Evolutionary conservation across 495 filamentous ascomycete genomes (phyloP).

Genomic region (Hypoxylon rickii): DNA sequence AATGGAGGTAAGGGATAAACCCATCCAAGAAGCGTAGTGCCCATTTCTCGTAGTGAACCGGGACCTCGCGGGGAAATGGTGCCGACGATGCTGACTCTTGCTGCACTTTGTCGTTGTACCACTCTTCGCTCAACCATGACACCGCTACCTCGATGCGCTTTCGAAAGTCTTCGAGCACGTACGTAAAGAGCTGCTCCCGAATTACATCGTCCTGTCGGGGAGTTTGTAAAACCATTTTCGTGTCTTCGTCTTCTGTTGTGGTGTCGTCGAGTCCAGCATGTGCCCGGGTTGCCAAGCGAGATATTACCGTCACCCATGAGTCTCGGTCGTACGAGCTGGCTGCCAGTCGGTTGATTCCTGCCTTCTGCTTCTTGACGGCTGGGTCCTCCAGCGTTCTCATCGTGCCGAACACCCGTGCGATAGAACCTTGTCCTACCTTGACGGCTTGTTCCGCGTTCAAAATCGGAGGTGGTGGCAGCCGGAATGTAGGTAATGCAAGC

Average conservation of each 20-base stretch:
- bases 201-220: constrained; percentile 65
- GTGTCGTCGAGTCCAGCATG: constrained; percentile 66
- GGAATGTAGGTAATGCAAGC: constrained; percentile 67
- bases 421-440: constrained; percentile 68
- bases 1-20: constrained; percentile 84
- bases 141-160: constrained; percentile 83
- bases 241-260: constrained; percentile 56
- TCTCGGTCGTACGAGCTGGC: constrained; percentile 86
- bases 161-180: constrained; percentile 89
- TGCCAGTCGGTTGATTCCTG: constrained; percentile 81
- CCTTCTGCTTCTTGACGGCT: constrained; percentile 56
- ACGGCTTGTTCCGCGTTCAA: constrained; percentile 68
- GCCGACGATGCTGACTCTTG: constrained; percentile 42
- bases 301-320: constrained; percentile 86
- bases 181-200: constrained; percentile 77
- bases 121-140: constrained; percentile 94
- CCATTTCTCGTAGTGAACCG: constrained; percentile 78
- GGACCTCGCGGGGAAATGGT: constrained; percentile 39
- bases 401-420: constrained; percentile 76
- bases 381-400: constrained; percentile 67
- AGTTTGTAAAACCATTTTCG: constrained; percentile 25
- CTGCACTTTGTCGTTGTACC: constrained; percentile 86
- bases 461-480: constrained; percentile 75
- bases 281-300: constrained; percentile 82
- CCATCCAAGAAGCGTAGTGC: constrained; percentile 79